phyloP scores from a whole-genome alignment of 495 filamentous ascomycete species.

The Bacidia gigantensis region DNA sequence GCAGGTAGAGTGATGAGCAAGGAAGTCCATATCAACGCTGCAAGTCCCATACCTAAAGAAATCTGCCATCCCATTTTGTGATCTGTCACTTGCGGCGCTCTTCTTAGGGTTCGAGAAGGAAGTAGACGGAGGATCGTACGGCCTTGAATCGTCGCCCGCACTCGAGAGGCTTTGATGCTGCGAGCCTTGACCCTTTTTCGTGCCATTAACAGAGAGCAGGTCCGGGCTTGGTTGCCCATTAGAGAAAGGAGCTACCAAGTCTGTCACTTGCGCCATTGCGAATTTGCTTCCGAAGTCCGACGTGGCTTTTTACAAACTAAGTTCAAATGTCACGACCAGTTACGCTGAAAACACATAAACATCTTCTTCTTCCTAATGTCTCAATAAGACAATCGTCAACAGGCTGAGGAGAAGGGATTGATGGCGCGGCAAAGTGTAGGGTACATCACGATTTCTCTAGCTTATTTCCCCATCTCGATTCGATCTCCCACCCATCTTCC shows the following conservation, averaged over 20 bases:
- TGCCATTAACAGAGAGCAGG: neutral
- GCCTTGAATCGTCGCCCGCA: conserved; percentile 15
- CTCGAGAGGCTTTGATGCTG: conserved; percentile 1
- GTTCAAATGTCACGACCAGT: too few relatives aligned
- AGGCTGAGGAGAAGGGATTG: too few relatives aligned
- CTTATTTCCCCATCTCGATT: neutral
- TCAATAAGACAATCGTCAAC: too few relatives aligned
- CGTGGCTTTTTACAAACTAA: too few relatives aligned
- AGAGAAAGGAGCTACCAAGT: neutral
- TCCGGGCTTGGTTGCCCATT: neutral
- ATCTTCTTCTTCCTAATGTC: too few relatives aligned
- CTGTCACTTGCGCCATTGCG: too few relatives aligned
- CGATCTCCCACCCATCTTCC: neutral
- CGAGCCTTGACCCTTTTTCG: neutral
- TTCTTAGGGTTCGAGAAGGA: conserved; percentile 18
- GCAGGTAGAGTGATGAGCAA: conserved; percentile 22
- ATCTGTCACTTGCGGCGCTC: conserved; percentile 6
- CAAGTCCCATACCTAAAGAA: conserved; percentile 34
- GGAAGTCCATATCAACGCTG: neutral
- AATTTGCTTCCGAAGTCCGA: too few relatives aligned
- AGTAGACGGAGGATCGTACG: conserved; percentile 14
- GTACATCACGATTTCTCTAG: too few relatives aligned
- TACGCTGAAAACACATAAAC: too few relatives aligned
- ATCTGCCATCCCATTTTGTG: conserved; percentile 19
- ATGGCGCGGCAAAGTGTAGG: too few relatives aligned